Evolutionary conservation across 2,329 filamentous ascomycete species (phyloP), one percentile per base, ranked within the genome.

Genomic region (Diaporthe ilicicola): DNA sequence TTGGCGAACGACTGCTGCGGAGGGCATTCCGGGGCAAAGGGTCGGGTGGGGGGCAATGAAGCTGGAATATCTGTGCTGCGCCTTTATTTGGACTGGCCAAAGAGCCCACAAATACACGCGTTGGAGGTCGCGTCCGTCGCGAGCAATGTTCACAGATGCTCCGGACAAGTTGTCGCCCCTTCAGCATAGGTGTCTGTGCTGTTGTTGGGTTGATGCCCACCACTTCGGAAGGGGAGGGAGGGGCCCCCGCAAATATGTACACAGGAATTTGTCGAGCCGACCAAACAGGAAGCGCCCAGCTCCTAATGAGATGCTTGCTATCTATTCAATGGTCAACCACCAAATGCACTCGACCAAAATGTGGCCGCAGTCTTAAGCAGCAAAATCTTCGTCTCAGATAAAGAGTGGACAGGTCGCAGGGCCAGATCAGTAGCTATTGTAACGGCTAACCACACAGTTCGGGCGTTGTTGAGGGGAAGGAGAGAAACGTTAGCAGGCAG

Each of bases 211-310:
- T 42, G 44, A 55, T 37, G 17, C 22, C 22, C 44, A 50, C 17
- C 32, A 29, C 42, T 22, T 24, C 32, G 66, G 53, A 50, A 19
- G 54, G 64, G 62, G n/a, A n/a, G 53, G 53, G 53, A 32, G 65
- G 51, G 51, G 66, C 44, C 59, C 59, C 59, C 59, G 59, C 59
- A 64, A 64, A 64, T 64, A 56, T 56, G 54, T 56, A 56, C 54
- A 39, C 54, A 56, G 54, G 44, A 64, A 61, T 64, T 64, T 64
- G 48, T 64, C 59, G 37, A 12, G 9, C 37, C 37, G 32, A 64
- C 59, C 59, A 64, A 64, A 64, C 59, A 64, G 59, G 29, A 64
- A 50, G 59, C 59, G 44, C 44, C 24, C 44, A 64, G 59, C 59
- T 50, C 44, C 59, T 50, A 29, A 42, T 64, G 59, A 44, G 59